Conservation (phyloP, 306 rosid genomes). For the Urtica urens region DNA sequence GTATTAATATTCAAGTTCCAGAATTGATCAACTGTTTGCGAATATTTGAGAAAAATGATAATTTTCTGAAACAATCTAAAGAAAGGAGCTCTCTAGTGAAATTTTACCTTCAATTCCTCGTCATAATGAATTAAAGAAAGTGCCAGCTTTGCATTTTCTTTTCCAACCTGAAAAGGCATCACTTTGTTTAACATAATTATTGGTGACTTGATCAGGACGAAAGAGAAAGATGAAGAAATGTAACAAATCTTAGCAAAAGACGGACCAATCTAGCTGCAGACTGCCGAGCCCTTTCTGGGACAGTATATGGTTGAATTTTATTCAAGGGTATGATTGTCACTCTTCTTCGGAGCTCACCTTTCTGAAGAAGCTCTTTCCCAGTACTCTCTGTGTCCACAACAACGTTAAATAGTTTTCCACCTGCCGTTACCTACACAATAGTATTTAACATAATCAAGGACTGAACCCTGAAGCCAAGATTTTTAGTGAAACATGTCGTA, state of each 20-base stretch:
- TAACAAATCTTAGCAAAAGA: constrained; percentile 13
- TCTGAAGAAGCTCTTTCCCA: constrained; percentile 79
- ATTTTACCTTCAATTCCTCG: constrained; percentile 63
- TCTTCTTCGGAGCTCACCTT: constrained; percentile 79
- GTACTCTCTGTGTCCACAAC: constrained; percentile 87
- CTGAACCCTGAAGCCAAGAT: background rate
- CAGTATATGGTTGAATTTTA: constrained; percentile 58
- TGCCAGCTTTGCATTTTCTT: constrained; percentile 70
- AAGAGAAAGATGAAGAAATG: too few species aligned
- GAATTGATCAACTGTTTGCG: too few species aligned
- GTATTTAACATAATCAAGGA: constrained; percentile 15
- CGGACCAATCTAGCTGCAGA: constrained; percentile 66
- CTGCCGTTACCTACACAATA: constrained; percentile 78
- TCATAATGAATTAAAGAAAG: constrained; percentile 89
- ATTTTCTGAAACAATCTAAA: background rate
- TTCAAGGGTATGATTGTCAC: constrained; percentile 92
- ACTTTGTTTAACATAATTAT: constrained; percentile 5
- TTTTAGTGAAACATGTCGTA: constrained; percentile 7
- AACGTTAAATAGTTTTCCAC: constrained; percentile 85
- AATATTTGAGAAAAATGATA: background rate
- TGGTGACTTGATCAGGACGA: background rate
- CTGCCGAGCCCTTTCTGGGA: constrained; percentile 46
- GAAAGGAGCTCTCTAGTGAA: background rate
- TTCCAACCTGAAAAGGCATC: constrained; percentile 66
- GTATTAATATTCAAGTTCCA: constrained; percentile 17